Percentiles rank a stretch among this genome's conserved stretches.
These are phyloP conservation scores for Cymodocea nodosa DNA, from an alignment of 116 monocot species.

Conservation along the genomic window DNA sequence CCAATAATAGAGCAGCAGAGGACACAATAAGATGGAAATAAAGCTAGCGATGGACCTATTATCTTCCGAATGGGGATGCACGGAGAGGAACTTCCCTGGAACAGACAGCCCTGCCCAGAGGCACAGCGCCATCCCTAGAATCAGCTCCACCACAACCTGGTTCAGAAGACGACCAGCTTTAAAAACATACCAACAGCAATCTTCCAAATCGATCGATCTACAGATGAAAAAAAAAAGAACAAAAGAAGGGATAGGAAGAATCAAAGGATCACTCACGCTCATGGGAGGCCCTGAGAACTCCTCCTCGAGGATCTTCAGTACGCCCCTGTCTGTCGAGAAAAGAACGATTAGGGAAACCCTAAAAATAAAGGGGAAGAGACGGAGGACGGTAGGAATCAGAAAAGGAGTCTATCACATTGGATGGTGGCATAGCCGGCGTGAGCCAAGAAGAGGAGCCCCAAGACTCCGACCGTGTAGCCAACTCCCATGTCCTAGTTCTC, in stretches of 20 bases:
- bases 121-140: conserved; percentile 52
- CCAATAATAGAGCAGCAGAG: no score
- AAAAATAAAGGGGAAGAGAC: background rate
- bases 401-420: conserved; percentile 38
- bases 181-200: background rate
- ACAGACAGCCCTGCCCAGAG: conserved; percentile 54
- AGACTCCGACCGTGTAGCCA: conserved; percentile 39
- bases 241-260: background rate
- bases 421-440: conserved; percentile 80
- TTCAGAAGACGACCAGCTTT: background rate
- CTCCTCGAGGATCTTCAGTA: conserved; percentile 83
- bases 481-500: conserved; percentile 6
- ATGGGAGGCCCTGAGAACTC: conserved; percentile 68
- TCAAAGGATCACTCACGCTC: conserved; percentile 26
- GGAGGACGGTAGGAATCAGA: background rate
- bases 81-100: conserved; percentile 68
- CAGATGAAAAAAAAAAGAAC: no score
- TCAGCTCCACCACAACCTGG: conserved; percentile 64
- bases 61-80: conserved; percentile 79
- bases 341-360: background rate
- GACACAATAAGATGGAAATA: no score
- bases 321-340: conserved; percentile 39
- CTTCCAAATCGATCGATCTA: background rate
- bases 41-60: conserved; percentile 34
- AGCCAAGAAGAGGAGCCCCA: conserved; percentile 60